Evolutionary conservation across 345 rosid genomes (phyloP), one percentile per base, ranked within the genome.

Genomic region (Arabidopsis thaliana): DNA sequence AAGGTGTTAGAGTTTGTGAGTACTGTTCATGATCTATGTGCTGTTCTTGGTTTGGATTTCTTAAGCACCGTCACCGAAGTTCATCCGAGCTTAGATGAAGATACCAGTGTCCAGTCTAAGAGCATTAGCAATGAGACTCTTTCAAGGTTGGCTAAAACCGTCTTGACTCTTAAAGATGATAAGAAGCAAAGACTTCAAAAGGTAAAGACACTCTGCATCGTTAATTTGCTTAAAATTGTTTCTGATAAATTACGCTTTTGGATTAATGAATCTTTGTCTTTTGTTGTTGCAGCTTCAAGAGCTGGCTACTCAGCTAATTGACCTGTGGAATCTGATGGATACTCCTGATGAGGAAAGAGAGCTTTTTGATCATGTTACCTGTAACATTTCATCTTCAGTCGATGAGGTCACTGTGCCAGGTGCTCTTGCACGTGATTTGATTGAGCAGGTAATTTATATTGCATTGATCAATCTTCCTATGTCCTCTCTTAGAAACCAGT

Each of bases 271-370:
- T 44, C 36, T 38, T 38, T 69, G 16, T 49, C 3, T 63, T 72
- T 40, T 11, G 1, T 28, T 46, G 33, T 32, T 50, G 41, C 89
- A 95, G 99, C 98, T 96, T 78, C 98, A 96, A 89, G 98, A 96
- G 80, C 87, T 91, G 38, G 91, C 95, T 45, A 82, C 86, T 68
- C 97, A 90, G 80, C 82, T 96, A 52, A 79, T 81, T 83, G 99
- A 96, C 71, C 88, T 93, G 38, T 96, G 99, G 99, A 93, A 93
- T 80, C 87, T 93, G 81, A 93, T 96, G 99, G 99, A 96, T 74
- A 93, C 98, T 44, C 85, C 97, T 5, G 82, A 56, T n/a, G 98
- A 96, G 75, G 99, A 93, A 65, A 84, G 99, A 69, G 81, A 77
- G 64, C 78, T 89, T 70, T 96, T 93, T 73, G 85, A 88, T 70